Evolutionary conservation across 2,329 filamentous ascomycete species (phyloP).

Genomic region (Acarospora socialis): DNA sequence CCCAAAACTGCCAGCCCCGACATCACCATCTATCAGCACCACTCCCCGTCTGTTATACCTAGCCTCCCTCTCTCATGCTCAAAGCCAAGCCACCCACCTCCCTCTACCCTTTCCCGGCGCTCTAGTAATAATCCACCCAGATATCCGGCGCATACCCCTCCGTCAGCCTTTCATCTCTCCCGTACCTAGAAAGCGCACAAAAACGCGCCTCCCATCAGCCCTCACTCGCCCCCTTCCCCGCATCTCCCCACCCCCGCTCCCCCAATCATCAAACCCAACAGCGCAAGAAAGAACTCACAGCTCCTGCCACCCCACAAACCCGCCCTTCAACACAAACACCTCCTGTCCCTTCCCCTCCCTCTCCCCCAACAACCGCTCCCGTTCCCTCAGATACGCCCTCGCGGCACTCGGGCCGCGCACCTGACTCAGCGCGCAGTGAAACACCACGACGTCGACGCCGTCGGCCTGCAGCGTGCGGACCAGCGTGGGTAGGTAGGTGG

Average conservation of each 20-base stretch:
- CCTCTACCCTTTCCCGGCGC: too few species aligned
- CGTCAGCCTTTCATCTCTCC: conserved; percentile 64
- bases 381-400: conserved; percentile 41
- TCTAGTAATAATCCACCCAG: conserved; percentile 55
- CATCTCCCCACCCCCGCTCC: conserved; percentile 4
- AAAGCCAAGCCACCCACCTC: too few species aligned
- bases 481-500: conserved; percentile 68
- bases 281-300: conserved; percentile 27
- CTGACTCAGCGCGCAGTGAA: conserved; percentile 88
- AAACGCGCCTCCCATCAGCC: conserved; percentile 6
- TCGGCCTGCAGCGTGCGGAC: conserved; percentile 62
- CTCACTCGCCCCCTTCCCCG: conserved; percentile 1
- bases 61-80: too few species aligned
- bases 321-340: conserved; percentile 67
- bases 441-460: conserved; percentile 69
- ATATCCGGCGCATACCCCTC: conserved; percentile 74
- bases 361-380: conserved; percentile 32
- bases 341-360: conserved; percentile 40
- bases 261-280: not conserved
- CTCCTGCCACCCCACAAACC: conserved; percentile 85
- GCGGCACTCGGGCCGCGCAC: conserved; percentile 79
- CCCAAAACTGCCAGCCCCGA: too few species aligned
- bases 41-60: too few species aligned
- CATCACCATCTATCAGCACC: too few species aligned
- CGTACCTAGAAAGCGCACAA: too few species aligned